Evolutionary conservation across 164 flowering plant genomes (phyloP).

Genomic region (Pachysandra terminalis): DNA sequence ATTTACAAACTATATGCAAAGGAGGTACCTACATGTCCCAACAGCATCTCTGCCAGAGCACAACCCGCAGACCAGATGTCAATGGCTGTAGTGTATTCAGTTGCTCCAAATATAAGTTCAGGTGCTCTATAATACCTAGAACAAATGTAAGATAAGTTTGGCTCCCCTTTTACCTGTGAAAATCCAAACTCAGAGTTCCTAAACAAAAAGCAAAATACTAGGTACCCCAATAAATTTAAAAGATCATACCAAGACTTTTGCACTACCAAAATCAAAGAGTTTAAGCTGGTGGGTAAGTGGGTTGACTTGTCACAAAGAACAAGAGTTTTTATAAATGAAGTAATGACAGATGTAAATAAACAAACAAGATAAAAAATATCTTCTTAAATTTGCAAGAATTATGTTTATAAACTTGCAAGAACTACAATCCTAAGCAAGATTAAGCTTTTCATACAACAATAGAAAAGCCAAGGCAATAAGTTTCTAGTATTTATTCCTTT

Average conservation of each 20-base stretch:
- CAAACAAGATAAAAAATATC: not conserved
- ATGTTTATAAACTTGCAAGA: no score
- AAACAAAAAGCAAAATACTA: not conserved
- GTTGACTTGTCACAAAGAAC: slow-evolving; percentile 41
- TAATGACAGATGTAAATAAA: no score
- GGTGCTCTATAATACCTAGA: slow-evolving; percentile 74
- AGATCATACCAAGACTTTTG: slow-evolving; percentile 70
- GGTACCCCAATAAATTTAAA: not conserved
- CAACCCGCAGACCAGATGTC: slow-evolving; percentile 75
- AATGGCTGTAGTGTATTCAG: slow-evolving; percentile 65
- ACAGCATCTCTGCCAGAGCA: slow-evolving; percentile 59
- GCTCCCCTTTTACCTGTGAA: slow-evolving; percentile 49
- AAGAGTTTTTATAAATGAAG: not conserved
- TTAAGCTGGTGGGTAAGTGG: slow-evolving; percentile 24
- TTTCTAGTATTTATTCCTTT: no score
- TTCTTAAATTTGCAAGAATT: not conserved
- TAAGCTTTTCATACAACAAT: no score
- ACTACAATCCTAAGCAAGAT: no score
- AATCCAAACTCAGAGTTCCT: not conserved
- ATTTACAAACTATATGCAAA: not conserved
- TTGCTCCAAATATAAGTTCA: no score
- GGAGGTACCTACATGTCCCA: slow-evolving; percentile 50
- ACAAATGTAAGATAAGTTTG: slow-evolving; percentile 36
- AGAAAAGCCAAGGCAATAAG: no score
- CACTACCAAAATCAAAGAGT: slow-evolving; percentile 37